Percentiles rank a stretch among this genome's conserved stretches.
phyloP scores from a whole-genome alignment of 495 filamentous ascomycete genomes.

The Podospora pseudocomata region DNA sequence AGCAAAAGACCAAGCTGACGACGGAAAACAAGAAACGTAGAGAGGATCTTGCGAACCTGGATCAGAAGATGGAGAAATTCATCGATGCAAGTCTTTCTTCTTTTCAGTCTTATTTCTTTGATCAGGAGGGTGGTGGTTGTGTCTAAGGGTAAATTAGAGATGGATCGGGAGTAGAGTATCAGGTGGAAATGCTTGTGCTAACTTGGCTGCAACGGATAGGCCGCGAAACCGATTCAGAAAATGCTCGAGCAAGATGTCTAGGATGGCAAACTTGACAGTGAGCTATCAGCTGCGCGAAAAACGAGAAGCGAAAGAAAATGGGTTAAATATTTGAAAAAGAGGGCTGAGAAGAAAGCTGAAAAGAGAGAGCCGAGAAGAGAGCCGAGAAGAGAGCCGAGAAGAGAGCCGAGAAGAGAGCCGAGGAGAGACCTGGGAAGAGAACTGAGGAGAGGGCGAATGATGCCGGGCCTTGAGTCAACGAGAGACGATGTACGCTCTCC shows the following conservation, averaged over 20 bases:
- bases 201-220: constrained; percentile 41
- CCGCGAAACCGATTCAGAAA: constrained; percentile 80
- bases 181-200: constrained; percentile 19
- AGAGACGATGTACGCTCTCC: background rate
- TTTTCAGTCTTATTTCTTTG: background rate
- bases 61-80: constrained; percentile 86
- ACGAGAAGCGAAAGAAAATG: too few relatives aligned
- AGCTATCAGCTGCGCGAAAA: too few relatives aligned
- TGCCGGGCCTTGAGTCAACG: too few relatives aligned
- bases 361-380: too few relatives aligned
- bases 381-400: too few relatives aligned
- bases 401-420: too few relatives aligned
- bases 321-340: too few relatives aligned
- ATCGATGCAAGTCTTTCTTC: constrained; percentile 57
- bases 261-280: constrained; percentile 7
- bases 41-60: constrained; percentile 83
- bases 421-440: too few relatives aligned
- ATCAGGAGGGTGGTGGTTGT: background rate
- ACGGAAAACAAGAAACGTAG: constrained; percentile 93
- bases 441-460: too few relatives aligned
- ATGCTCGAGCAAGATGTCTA: constrained; percentile 70
- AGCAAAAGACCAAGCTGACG: constrained; percentile 86
- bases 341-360: too few relatives aligned
- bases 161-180: background rate
- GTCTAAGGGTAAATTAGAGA: background rate